These are phyloP conservation scores for Pyropia haitanensis DNA, from an alignment of 23 red algal species.

Conservation along the genomic window DNA sequence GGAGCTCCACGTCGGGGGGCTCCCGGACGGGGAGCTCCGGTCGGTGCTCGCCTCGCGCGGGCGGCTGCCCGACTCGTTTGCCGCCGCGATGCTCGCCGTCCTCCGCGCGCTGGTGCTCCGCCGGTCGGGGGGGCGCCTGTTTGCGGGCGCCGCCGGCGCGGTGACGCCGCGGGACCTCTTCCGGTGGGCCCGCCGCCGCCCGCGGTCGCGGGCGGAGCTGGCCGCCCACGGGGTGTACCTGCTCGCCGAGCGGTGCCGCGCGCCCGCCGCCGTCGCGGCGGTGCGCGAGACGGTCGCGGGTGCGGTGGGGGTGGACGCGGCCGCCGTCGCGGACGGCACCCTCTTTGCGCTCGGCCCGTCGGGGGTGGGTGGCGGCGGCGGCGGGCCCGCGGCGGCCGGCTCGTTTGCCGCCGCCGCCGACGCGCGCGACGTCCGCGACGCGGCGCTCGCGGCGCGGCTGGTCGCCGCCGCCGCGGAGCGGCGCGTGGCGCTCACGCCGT, in stretches of 20 bases:
- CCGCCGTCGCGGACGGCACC: conserved; percentile 11
- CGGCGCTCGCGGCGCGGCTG: no score
- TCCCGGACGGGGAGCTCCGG: conserved; percentile 64
- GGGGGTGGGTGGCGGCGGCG: no score
- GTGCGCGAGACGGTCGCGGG: conserved; percentile 40
- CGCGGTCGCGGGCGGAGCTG: conserved; percentile 43
- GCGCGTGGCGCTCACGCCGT: conserved; percentile 39
- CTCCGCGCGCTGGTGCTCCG: conserved; percentile 74
- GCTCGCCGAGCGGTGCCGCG: conserved; percentile 67
- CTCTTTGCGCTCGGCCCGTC: conserved; percentile 16
- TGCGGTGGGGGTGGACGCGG: conserved; percentile 10
- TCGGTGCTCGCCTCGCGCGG: conserved; percentile 42
- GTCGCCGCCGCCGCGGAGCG: not conserved
- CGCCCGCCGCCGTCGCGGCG: conserved; percentile 10
- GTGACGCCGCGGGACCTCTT: conserved; percentile 76
- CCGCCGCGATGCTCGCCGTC: conserved; percentile 52
- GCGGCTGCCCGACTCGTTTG: conserved; percentile 56
- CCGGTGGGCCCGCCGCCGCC: conserved; percentile 37
- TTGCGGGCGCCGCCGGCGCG: conserved; percentile 66
- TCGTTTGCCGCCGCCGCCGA: no score
- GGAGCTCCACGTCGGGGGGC: conserved; percentile 58
- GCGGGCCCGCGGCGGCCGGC: not conserved
- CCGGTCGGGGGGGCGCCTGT: conserved; percentile 40
- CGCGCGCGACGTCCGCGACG: no score
- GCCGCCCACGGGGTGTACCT: conserved; percentile 73